Percentiles rank a stretch among this genome's conserved stretches.
Conservation (phyloP, 225 moss, liverwort and hornwort species). For the Antitrichia curtipendula region DNA sequence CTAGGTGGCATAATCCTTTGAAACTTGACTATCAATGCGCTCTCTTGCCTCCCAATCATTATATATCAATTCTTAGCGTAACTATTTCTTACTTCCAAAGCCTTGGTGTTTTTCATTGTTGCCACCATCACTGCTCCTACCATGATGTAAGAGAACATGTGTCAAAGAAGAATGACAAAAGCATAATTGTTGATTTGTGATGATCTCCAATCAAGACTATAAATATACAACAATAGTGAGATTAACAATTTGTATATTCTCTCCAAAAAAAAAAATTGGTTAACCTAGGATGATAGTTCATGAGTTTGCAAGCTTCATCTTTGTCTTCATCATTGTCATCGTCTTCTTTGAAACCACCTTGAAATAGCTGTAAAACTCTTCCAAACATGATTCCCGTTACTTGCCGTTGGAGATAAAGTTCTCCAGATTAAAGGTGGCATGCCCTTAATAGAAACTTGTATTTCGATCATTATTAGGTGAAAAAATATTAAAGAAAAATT, state of each 20-base stretch:
- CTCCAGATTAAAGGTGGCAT: not conserved
- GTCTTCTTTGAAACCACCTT: not conserved
- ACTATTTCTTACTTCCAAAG: not conserved
- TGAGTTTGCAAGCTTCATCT: not conserved
- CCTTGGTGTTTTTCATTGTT: not conserved
- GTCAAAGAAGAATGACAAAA: not conserved
- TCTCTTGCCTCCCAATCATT: not conserved
- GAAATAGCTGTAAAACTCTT: slow-evolving; percentile 7
- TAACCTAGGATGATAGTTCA: not conserved
- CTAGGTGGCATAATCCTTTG: not conserved
- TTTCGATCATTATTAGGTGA: not conserved
- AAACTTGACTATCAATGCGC: not conserved
- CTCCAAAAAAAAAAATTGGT: not conserved
- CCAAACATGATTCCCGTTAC: not conserved
- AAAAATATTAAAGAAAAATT: not conserved
- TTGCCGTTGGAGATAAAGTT: not conserved
- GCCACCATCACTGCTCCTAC: no score
- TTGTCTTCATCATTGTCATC: slow-evolving; percentile 1
- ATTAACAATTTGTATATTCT: not conserved
- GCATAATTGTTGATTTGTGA: not conserved
- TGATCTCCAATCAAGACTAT: not conserved
- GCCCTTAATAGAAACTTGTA: not conserved
- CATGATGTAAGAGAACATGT: not conserved
- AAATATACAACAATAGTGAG: no score
- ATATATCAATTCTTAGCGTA: not conserved